Base-by-base conservation (phyloP, 129 eudicot genomes). In the Heracleum sosnowskyi region DNA sequence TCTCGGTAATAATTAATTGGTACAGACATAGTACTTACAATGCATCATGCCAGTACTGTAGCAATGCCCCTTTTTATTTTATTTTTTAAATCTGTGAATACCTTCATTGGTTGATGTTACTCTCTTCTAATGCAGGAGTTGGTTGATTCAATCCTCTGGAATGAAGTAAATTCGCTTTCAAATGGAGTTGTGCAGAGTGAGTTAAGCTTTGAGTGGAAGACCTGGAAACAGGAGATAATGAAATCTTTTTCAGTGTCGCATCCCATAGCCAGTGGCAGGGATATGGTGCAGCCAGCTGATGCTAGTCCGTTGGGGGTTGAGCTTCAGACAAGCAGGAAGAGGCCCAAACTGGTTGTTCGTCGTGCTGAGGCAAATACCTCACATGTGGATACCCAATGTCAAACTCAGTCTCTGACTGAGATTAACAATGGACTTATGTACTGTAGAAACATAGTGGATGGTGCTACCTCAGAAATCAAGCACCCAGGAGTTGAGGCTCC, bases 311-410 rank as follows among this genome's bases (percentile, higher is more conserved):
- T 79, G n/a, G 64, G 76, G 68, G 41, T 76, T 68, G 86, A 78
- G 63, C 83, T 81, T 80, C 97, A 86, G 78, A 79, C 73, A 72
- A 86, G 87, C 89, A 69, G 91, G 36, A 95, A 92, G 85, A 90
- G 99, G 80, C 88, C 99, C 53, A 95, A 95, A 83, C 96, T 95
- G 49, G 99, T 92, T 86, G 84, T 95, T 69, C 97, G 99, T 73
- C 94, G 97, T 64, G 98, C 97, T 29, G 98, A 94, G 81, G 70
- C 85, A 70, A 86, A 90, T 82, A 76, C 87, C 15, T 77, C 87
- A 35, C 89, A 66, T 37, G 73, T 77, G 75, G 97, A 89, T 76
- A 51, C 79, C 69, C 84, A 77, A 64, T 80, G 80, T 53, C 68
- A 85, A 49, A 84, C 83, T 77, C 89, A 81, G 49, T 74, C 86